A percentile compares a stretch with the other conserved stretches of the same genome.
Conservation (phyloP, 140 eudicot genomes). For the Cichorium intybus region DNA sequence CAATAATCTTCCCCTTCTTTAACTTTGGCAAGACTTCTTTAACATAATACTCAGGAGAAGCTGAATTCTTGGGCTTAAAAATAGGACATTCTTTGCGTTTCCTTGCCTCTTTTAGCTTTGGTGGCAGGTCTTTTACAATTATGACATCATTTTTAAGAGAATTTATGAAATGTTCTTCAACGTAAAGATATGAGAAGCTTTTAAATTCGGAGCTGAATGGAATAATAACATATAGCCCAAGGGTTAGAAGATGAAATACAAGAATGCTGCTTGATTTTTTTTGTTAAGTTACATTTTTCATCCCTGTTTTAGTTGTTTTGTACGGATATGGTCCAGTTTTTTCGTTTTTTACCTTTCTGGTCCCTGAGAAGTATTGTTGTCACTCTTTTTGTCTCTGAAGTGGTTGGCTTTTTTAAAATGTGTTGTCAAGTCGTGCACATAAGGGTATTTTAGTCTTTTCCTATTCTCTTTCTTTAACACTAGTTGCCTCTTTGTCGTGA, state of each 20-base stretch:
- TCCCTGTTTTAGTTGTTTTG: not conserved
- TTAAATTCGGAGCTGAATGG: slow-evolving; percentile 56
- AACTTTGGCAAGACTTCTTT: slow-evolving; percentile 60
- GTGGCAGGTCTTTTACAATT: slow-evolving; percentile 56
- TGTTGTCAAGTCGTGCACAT: too few species aligned
- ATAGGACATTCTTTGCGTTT: slow-evolving; percentile 52
- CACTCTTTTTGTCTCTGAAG: not conserved
- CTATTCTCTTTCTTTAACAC: too few species aligned
- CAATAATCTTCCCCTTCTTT: slow-evolving; percentile 56
- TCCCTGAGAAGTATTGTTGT: not conserved
- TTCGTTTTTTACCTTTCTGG: not conserved
- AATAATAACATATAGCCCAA: not conserved
- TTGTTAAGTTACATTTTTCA: not conserved
- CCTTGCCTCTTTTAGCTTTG: slow-evolving; percentile 43
- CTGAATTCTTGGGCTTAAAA: slow-evolving; percentile 55
- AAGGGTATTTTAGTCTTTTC: too few species aligned
- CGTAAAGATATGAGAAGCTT: slow-evolving; percentile 74
- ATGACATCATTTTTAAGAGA: slow-evolving; percentile 64
- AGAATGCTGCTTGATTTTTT: slow-evolving; percentile 2
- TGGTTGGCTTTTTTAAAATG: not conserved
- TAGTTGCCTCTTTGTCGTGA: too few species aligned
- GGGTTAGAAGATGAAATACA: not conserved
- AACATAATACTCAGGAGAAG: slow-evolving; percentile 61
- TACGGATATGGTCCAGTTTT: not conserved
- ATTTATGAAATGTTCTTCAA: slow-evolving; percentile 59